A percentile compares a stretch with the other conserved stretches of the same genome.
Conservation (phyloP, 768 basidiomycete genomes). For the Agrocybe chaxingu region DNA sequence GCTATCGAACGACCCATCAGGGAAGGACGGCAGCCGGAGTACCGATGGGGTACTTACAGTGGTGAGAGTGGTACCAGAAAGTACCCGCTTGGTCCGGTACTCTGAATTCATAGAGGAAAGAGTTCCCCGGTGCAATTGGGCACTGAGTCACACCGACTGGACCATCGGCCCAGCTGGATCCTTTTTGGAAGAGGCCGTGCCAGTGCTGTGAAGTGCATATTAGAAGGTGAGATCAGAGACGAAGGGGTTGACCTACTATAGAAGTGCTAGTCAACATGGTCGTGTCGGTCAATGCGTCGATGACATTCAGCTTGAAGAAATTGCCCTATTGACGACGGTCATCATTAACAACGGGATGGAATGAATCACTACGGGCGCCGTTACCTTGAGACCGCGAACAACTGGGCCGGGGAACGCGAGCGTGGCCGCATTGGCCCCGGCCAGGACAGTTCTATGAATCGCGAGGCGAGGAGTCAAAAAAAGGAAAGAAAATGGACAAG, state of each 20-base stretch:
- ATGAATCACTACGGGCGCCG: no score
- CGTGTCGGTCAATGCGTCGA: constrained; percentile 39
- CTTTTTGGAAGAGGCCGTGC: constrained; percentile 47
- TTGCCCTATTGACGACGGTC: constrained; percentile 23
- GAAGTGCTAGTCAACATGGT: constrained; percentile 26
- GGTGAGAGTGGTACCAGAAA: constrained; percentile 35
- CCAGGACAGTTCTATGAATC: no score
- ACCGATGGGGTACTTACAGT: constrained; percentile 12
- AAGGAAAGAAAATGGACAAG: no score
- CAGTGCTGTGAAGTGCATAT: constrained; percentile 34
- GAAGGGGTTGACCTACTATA: constrained; percentile 21
- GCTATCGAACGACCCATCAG: constrained; percentile 9
- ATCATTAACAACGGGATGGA: background rate
- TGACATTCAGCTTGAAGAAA: constrained; percentile 39
- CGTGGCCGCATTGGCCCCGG: no score
- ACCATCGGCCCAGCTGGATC: constrained; percentile 45
- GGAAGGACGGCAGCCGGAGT: background rate
- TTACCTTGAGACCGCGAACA: no score
- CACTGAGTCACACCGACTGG: constrained; percentile 41
- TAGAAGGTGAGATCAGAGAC: background rate
- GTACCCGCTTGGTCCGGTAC: constrained; percentile 27
- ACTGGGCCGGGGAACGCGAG: no score
- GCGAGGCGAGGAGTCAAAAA: no score
- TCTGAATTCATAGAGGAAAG: constrained; percentile 41
- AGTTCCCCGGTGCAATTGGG: constrained; percentile 37